Base-by-base conservation (phyloP, 495 filamentous ascomycete genomes). In the Hypoxylon subgilvum region DNA sequence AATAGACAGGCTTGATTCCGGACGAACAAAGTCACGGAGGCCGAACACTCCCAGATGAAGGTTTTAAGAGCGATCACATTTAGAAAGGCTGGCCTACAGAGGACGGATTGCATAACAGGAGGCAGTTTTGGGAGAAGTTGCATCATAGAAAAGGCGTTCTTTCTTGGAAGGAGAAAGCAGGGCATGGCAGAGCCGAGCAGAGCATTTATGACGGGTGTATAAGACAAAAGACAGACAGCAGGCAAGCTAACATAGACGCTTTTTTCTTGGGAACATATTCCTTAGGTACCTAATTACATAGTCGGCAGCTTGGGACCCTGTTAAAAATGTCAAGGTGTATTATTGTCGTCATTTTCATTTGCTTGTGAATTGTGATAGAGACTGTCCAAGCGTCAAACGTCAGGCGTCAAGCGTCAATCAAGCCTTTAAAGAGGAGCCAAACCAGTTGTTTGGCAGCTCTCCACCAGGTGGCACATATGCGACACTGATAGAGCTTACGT, bases 91-190 rank as follows among this genome's bases (percentile, higher is more conserved):
- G 18, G 41, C 35, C 18, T 51, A 23, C 25, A 14, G 19, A 17
- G 52, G 6, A 40, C 25, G 34, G 38, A 16, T 38, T 57, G 60
- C 60, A 63, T 63, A 45, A 49, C 49, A 36, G 21, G 48, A 12
- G 31, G 35, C 13, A 34, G 21, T 31, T 53, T 34, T 53, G 23
- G 47, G 47, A 32, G 44, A 41, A 12, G 6, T 40, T 54, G 31
- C 53, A 63, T 58, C 0, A 47, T 57, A 58, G 53, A 58, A 31
- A 41, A 53, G 48, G 60, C 47, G 46, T 57, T 48, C 48, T 12
- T 16, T 6, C 14, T 28, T 13, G 18, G 13, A 12, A 9, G 23
- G 34, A 39, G 47, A 27, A 47, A 52, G 52, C 25, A 30, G 27
- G 5, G 10, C 10, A 30, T 30, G 5, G 10, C 27, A 30, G 5